Evolutionary conservation across 1,139 yeast species (phyloP), one percentile per base, ranked within the genome.

Genomic region (Maudiozyma humilis): DNA sequence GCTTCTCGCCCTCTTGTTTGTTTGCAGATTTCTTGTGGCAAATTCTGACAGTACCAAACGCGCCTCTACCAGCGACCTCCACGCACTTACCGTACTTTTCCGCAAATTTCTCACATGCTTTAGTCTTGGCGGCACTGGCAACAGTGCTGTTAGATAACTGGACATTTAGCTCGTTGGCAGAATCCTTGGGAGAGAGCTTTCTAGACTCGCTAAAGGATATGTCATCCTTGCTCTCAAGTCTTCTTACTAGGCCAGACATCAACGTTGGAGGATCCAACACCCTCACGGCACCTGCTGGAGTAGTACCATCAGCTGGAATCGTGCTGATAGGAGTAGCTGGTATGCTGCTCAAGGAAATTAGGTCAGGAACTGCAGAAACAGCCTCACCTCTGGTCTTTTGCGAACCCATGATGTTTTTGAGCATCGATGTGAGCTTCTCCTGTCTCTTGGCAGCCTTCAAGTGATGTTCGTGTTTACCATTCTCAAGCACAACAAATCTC

Each of bases 401-500:
- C 10, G 89, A 88, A 30, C 89, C 93, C 47, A 89, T 66, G 51
- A 87, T 71, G 58, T 86, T 95, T 54, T 86, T 86, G 52, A 91
- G 72, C 95, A 89, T 85, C 49, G 80, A 79, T 16, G 87, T 76
- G 40, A 89, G 70, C 60, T 87, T 88, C 59, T 89, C 97, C 63
- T 88, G 96, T 52, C 97, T 75, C 57, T 82, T 79, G 10, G 89
- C 81, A 38, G 82, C 78, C 48, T 79, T 74, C 51, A 89, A 70
- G 58, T 78, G 79, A 64, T 89, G 97, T 55, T 79, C 86, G 63
- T 89, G 97, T 12, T 66, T 50, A 2, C 93, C 89, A 51, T 79
- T 79, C 40, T 79, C 87, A 31, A 52, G 53, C 13, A 59, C 44
- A 7, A 55, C 44, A 45, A 60, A 60, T 38, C 64, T 51, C 20